Evolutionary conservation across 2,329 filamentous ascomycete genomes (phyloP).

Genomic region (Pyrenochaeta sp.): DNA sequence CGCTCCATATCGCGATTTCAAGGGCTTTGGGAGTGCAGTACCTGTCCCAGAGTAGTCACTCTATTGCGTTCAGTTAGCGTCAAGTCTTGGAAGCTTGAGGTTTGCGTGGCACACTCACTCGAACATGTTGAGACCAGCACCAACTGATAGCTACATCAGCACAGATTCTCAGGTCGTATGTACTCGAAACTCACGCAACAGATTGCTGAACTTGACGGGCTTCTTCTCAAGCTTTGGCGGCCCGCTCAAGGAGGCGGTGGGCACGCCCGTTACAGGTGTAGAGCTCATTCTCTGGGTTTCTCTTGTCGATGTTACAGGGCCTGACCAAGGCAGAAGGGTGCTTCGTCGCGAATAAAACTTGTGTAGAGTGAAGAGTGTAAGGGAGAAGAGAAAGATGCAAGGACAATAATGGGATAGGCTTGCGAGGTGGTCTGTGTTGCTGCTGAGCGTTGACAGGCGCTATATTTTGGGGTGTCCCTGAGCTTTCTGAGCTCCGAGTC

Average conservation of each 20-base stretch:
- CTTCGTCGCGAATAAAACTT: constrained; percentile 73
- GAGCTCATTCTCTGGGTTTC: constrained; percentile 63
- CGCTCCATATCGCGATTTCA: background rate
- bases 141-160: constrained; percentile 63
- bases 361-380: constrained; percentile 20
- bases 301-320: constrained; percentile 68
- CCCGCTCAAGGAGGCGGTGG: constrained; percentile 45
- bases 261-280: constrained; percentile 55
- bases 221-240: constrained; percentile 88
- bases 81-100: constrained; percentile 5
- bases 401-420: constrained; percentile 20
- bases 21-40: constrained; percentile 25
- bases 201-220: constrained; percentile 99
- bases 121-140: constrained; percentile 94
- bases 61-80: constrained; percentile 42
- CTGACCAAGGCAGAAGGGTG: constrained; percentile 97
- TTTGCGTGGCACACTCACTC: constrained; percentile 64
- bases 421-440: constrained; percentile 35
- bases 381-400: constrained; percentile 18
- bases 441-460: constrained; percentile 24
- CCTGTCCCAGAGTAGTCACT: constrained; percentile 75
- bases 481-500: constrained; percentile 5
- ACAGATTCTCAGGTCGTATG: background rate
- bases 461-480: constrained; percentile 23
- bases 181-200: constrained; percentile 70